Evolutionary conservation across 2,329 filamentous ascomycete species (phyloP), one percentile per base, ranked within the genome.

Genomic region (Paecilomyces fulvus): DNA sequence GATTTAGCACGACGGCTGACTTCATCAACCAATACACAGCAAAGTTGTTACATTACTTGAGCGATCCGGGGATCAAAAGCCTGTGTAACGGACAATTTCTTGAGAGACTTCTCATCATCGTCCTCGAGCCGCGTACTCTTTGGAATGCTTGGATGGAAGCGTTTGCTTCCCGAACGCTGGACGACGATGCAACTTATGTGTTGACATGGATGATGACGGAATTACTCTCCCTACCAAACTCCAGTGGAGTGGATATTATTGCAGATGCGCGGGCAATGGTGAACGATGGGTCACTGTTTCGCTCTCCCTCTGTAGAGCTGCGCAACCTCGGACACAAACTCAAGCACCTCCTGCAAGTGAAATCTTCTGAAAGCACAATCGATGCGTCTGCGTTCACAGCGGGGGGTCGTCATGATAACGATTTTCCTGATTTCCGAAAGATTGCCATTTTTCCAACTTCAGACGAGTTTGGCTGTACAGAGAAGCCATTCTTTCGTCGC

Each of bases 371-470:
- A 9, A 6, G 25, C 3, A 31, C 56, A 3, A 20, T 52, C n/a
- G 8, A 54, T 3, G 49, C 58, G 6, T 53, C 50, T 2, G 53
- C 48, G 10, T 52, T 51, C 37, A 60, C 55, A 1, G 79, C 86
- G 0, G 88, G 88, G 0, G 86, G 86, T 0, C 79, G 88, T 0
- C 87, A 92, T 60, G 85, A 91, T 67, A 92, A 92, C 55, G 88
- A 91, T 62, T 81, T 80, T 64, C 73, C 64, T 1, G 77, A 89
- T 60, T 85, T 85, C 61, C 77, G 81, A 0, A 58, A 83, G 0
- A 83, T 89, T 31, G 71, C 79, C 1, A 83, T 90, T 12, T 79
- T 83, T 51, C 88, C 88, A 0, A 90, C 87, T 0, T 67, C 78
- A 0, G 82, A 87, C 52, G 88, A 91, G 63, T 75, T 90, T 1